A percentile compares a stretch with the other conserved stretches of the same genome.
Conservation (phyloP, 192 early-diverging fungal genomes). For the Linnemannia schmuckeri region DNA sequence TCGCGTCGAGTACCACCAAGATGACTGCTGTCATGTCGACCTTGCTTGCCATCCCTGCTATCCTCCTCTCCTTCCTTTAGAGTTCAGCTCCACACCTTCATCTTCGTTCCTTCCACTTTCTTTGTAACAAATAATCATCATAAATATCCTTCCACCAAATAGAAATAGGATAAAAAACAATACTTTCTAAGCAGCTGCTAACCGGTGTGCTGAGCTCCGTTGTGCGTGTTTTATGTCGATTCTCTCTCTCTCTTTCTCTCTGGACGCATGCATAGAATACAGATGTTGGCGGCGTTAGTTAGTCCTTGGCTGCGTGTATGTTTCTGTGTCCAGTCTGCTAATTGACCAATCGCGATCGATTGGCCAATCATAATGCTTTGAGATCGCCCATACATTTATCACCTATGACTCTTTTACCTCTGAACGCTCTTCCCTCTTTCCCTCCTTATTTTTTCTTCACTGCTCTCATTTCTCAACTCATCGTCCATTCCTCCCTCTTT, state of each 20-base stretch:
- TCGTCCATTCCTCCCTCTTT: background rate
- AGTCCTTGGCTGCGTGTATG: background rate
- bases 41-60: slow-evolving; percentile 16
- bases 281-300: background rate
- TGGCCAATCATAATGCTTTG: background rate
- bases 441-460: background rate
- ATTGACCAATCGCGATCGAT: background rate
- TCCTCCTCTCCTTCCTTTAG: slow-evolving; percentile 13
- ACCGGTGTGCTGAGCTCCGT: background rate
- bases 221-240: background rate
- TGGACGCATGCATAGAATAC: background rate
- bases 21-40: background rate
- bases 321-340: background rate
- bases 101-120: background rate
- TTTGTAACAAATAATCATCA: background rate
- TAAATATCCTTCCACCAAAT: too few relatives aligned
- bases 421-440: too few relatives aligned
- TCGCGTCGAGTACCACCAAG: slow-evolving; percentile 6
- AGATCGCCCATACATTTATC: background rate
- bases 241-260: background rate
- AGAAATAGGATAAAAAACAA: too few relatives aligned
- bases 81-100: background rate
- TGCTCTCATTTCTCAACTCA: slow-evolving; percentile 6
- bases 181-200: background rate
- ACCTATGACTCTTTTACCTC: slow-evolving; percentile 17